phyloP scores from a whole-genome alignment of 164 flowering plant species.

The Chimonanthus salicifolius region DNA sequence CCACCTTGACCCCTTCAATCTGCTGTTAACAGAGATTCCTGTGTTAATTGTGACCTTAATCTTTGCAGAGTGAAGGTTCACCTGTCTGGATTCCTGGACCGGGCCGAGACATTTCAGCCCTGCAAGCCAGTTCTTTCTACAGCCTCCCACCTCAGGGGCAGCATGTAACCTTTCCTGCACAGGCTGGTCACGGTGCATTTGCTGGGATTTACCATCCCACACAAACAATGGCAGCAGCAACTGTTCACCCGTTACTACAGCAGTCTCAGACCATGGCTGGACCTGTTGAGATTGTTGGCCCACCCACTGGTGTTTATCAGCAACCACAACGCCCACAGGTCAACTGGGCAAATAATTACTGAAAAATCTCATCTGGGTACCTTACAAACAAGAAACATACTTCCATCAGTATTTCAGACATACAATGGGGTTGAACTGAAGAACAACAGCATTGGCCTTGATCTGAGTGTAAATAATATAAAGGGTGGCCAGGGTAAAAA shows the following conservation, averaged over 20 bases:
- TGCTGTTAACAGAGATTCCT: no score
- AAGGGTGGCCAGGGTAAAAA: constrained; percentile 4
- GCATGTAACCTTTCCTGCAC: constrained; percentile 70
- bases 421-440: background rate
- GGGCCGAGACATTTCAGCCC: constrained; percentile 56
- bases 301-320: constrained; percentile 65
- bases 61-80: constrained; percentile 76
- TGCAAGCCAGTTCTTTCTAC: constrained; percentile 74
- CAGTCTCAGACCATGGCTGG: constrained; percentile 78
- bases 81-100: constrained; percentile 75
- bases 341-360: constrained; percentile 84
- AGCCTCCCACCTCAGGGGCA: constrained; percentile 80
- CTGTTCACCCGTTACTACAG: constrained; percentile 69
- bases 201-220: constrained; percentile 70
- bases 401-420: constrained; percentile 1
- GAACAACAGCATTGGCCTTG: constrained; percentile 13
- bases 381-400: background rate
- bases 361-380: constrained; percentile 14
- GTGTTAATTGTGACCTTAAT: background rate
- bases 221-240: constrained; percentile 55
- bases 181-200: constrained; percentile 63
- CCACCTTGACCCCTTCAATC: no score
- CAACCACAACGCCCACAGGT: constrained; percentile 76
- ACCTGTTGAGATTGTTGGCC: constrained; percentile 69
- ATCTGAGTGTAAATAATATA: constrained; percentile 33